Conservation (phyloP, 2,329 filamentous ascomycete species). For the Fusarium sp. region DNA sequence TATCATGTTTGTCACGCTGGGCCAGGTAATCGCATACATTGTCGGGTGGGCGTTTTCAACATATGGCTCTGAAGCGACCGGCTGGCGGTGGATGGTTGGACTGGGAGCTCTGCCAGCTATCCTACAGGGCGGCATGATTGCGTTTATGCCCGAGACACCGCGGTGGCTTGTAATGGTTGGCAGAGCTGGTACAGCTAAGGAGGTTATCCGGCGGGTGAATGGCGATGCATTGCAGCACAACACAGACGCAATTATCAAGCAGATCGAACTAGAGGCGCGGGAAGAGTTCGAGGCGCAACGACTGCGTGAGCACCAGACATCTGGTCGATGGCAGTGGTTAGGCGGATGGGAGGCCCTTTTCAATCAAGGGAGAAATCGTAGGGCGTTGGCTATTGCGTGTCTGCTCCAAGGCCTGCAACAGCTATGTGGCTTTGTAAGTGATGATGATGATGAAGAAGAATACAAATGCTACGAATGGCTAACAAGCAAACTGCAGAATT, state of each 20-base stretch:
- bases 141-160: constrained; percentile 86
- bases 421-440: constrained; percentile 80
- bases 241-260: constrained; percentile 70
- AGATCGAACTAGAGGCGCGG: constrained; percentile 79
- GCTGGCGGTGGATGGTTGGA: constrained; percentile 94
- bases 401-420: constrained; percentile 89
- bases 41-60: constrained; percentile 80
- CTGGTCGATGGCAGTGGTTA: constrained; percentile 51
- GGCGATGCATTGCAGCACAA: constrained; percentile 59
- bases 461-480: background rate
- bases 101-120: constrained; percentile 81
- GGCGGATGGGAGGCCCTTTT: constrained; percentile 66
- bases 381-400: constrained; percentile 86
- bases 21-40: constrained; percentile 89
- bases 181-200: constrained; percentile 68
- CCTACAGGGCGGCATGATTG: constrained; percentile 74
- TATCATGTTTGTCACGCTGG: constrained; percentile 84
- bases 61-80: constrained; percentile 61
- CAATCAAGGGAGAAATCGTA: constrained; percentile 70
- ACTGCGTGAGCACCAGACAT: constrained; percentile 46
- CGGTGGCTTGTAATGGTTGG: constrained; percentile 83
- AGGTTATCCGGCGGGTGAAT: constrained; percentile 74
- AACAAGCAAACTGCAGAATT: constrained; percentile 67
- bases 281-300: constrained; percentile 69
- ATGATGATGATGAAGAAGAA: constrained; percentile 26